phyloP scores from a whole-genome alignment of 345 rosid genomes.

The Acer negundo region DNA sequence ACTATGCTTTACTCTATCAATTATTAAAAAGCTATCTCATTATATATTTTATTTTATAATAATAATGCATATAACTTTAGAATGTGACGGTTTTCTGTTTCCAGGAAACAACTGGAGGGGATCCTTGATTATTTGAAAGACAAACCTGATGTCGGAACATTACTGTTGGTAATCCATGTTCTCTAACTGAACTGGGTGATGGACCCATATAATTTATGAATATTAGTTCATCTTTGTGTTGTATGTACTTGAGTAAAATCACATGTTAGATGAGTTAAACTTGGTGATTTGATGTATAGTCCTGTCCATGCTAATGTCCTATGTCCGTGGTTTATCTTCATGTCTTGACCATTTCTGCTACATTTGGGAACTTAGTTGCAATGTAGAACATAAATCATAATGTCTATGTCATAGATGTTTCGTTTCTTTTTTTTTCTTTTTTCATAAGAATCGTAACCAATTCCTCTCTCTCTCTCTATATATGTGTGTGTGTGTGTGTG shows the following conservation, averaged over 20 bases:
- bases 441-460: background rate
- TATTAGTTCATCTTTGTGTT: background rate
- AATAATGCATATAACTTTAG: background rate
- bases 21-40: background rate
- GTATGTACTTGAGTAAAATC: constrained; percentile 10
- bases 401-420: background rate
- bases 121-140: constrained; percentile 84
- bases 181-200: constrained; percentile 8
- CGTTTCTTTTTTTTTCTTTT: background rate
- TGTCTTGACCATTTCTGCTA: background rate
- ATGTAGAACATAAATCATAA: background rate
- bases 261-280: background rate
- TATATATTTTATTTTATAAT: background rate
- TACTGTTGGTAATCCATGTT: constrained; percentile 69
- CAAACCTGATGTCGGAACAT: constrained; percentile 88
- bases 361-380: background rate
- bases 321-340: background rate
- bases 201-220: background rate
- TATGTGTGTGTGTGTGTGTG: no score
- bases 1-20: background rate
- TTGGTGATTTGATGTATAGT: background rate
- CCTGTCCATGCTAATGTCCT: background rate
- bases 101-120: constrained; percentile 87
- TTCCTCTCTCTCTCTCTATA: no score
- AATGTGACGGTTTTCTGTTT: constrained; percentile 25